phyloP scores from a whole-genome alignment of 2,329 filamentous ascomycete genomes.

The Orbilia quercus region DNA sequence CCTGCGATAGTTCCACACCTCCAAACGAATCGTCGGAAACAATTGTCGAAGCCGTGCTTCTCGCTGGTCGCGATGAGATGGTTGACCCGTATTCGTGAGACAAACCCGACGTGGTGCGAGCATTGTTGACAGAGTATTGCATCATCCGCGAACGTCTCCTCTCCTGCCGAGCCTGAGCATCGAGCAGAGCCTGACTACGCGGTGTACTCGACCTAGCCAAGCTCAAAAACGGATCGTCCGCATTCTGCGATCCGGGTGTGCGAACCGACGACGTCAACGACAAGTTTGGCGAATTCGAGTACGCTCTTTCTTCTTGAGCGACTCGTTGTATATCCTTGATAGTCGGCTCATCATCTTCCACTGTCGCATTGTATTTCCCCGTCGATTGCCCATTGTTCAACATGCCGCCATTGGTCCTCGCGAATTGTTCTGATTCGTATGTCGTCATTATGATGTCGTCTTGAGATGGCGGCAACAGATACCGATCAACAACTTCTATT shows the following conservation, averaged over 20 bases:
- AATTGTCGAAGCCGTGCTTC: constrained; percentile 45
- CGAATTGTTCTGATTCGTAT: constrained; percentile 47
- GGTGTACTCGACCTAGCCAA: constrained; percentile 59
- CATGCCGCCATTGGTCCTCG: constrained; percentile 55
- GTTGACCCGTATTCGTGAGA: constrained; percentile 52
- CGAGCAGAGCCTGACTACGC: constrained; percentile 48
- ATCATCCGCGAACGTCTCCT: constrained; percentile 50
- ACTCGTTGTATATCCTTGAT: constrained; percentile 46
- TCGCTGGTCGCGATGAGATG: constrained; percentile 24
- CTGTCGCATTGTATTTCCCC: constrained; percentile 48
- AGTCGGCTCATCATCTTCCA: constrained; percentile 57
- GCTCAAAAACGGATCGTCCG: constrained; percentile 59
- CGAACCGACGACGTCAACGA: constrained; percentile 24
- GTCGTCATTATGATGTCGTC: constrained; percentile 38
- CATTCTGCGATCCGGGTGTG: constrained; percentile 37
- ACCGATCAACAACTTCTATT: constrained; percentile 46
- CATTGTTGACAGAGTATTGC: constrained; percentile 55
- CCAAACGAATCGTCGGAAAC: constrained; percentile 51
- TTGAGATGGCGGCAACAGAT: constrained; percentile 33
- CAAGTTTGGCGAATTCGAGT: constrained; percentile 29
- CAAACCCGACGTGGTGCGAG: constrained; percentile 56
- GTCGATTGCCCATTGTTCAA: constrained; percentile 54
- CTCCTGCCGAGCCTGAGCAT: constrained; percentile 51
- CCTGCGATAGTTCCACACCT: constrained; percentile 42
- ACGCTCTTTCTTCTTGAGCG: constrained; percentile 34